Conservation (phyloP, 2,329 filamentous ascomycete genomes). For the Rhynchosporium graminicola region DNA sequence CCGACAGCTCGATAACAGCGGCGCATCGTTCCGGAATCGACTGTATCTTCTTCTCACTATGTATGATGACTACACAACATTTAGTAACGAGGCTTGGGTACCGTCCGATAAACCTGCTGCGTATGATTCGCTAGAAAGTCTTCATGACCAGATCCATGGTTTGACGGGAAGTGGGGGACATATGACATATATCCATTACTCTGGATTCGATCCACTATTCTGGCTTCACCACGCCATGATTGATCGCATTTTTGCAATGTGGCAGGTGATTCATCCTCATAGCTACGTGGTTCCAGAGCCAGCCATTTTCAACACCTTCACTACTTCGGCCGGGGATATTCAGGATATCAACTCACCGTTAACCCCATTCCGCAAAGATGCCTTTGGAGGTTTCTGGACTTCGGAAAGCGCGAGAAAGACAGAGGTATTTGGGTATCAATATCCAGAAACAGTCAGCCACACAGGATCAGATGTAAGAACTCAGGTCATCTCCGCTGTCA, state of each 20-base stretch:
- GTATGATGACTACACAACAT: slow-evolving; percentile 66
- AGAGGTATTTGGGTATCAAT: slow-evolving; percentile 33
- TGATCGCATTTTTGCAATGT: slow-evolving; percentile 59
- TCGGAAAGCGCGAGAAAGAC: slow-evolving; percentile 29
- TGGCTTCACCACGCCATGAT: slow-evolving; percentile 58
- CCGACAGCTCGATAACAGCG: slow-evolving; percentile 52
- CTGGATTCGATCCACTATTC: slow-evolving; percentile 51
- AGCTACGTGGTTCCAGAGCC: slow-evolving; percentile 41
- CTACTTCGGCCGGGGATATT: slow-evolving; percentile 25
- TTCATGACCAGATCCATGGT: slow-evolving; percentile 66
- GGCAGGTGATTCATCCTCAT: slow-evolving; percentile 47
- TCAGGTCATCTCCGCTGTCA: slow-evolving; percentile 62
- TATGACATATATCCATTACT: slow-evolving; percentile 47
- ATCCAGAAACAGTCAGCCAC: slow-evolving; percentile 46
- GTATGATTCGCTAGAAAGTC: slow-evolving; percentile 64
- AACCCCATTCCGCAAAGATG: slow-evolving; percentile 47
- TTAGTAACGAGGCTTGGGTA: slow-evolving; percentile 70
- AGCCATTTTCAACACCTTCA: slow-evolving; percentile 41
- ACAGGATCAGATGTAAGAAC: slow-evolving; percentile 57
- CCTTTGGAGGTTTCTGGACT: slow-evolving; percentile 49
- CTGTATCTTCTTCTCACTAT: slow-evolving; percentile 68
- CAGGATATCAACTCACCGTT: slow-evolving; percentile 42
- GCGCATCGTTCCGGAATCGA: slow-evolving; percentile 58
- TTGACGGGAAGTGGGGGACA: slow-evolving; percentile 57
- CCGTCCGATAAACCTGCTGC: slow-evolving; percentile 42